Evolutionary conservation across 1,284 basidiomycete genomes (phyloP).

Genomic region (Sanghuangporus sanghuang): DNA sequence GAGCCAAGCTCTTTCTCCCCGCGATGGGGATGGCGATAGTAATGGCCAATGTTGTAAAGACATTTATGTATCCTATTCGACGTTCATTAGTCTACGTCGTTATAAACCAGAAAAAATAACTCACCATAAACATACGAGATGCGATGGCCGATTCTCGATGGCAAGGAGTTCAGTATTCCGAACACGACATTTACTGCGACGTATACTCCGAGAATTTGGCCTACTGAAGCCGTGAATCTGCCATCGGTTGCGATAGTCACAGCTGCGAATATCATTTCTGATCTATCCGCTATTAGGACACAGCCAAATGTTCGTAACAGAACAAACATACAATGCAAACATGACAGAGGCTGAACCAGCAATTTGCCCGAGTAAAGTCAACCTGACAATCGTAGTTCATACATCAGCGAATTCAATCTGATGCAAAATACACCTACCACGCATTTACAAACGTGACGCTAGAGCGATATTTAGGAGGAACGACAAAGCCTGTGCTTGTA

Average conservation of each 20-base stretch:
- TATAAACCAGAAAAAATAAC: background rate
- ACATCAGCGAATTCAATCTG: background rate
- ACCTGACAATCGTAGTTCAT: conserved; percentile 7
- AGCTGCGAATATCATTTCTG: conserved; percentile 22
- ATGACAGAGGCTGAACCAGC: conserved; percentile 18
- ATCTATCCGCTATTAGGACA: background rate
- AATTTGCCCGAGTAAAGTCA: conserved; percentile 21
- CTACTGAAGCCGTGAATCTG: conserved; percentile 15
- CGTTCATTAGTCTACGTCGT: background rate
- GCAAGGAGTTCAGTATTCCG: conserved; percentile 20
- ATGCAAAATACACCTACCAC: conserved; percentile 12
- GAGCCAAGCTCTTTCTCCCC: conserved; percentile 14
- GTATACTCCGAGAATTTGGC: conserved; percentile 19
- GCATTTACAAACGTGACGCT: conserved; percentile 19
- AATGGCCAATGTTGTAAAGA: conserved; percentile 16
- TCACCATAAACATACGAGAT: conserved; percentile 17
- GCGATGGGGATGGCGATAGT: conserved; percentile 18
- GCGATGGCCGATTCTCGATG: conserved; percentile 17
- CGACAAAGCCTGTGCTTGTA: conserved; percentile 19
- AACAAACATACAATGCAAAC: conserved; percentile 18
- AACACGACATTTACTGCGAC: conserved; percentile 18
- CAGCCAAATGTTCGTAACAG: background rate
- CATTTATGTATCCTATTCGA: conserved; percentile 17
- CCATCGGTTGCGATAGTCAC: conserved; percentile 21
- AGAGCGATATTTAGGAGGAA: conserved; percentile 16